Conservation (phyloP, 177 flowering plant species). For the Vitis hybrid region DNA sequence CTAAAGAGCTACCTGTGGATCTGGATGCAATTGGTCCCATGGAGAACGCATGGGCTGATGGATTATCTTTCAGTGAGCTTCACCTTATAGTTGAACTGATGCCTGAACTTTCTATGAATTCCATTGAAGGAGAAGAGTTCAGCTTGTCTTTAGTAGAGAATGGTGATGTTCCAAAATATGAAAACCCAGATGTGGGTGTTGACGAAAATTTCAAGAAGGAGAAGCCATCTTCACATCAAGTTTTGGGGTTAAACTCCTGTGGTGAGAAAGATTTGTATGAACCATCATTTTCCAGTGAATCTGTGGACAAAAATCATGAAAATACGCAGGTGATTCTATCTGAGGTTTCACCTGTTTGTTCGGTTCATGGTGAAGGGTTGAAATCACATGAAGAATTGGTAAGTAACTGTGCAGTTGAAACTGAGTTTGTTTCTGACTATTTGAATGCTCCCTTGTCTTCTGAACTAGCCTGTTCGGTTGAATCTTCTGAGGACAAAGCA, state of each 20-base stretch:
- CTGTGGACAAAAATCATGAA: neutral
- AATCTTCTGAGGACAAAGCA: no score
- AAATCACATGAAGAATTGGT: no score
- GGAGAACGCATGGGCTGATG: neutral
- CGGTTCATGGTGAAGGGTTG: slow-evolving; percentile 8
- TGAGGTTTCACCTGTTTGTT: neutral
- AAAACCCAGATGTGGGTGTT: neutral
- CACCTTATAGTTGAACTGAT: slow-evolving; percentile 1
- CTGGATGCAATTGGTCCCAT: slow-evolving; percentile 2
- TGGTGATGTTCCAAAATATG: slow-evolving; percentile 3
- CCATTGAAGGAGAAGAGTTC: slow-evolving; percentile 2
- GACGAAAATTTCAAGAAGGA: neutral
- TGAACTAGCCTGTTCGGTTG: no score
- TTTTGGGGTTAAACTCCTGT: neutral
- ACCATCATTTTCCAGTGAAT: neutral
- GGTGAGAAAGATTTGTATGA: neutral
- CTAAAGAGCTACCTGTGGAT: slow-evolving; percentile 6
- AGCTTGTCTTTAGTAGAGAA: neutral
- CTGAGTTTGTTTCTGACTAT: no score
- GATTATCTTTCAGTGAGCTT: neutral
- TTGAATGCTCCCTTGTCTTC: no score
- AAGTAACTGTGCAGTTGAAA: no score
- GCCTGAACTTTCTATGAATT: slow-evolving; percentile 1
- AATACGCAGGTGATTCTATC: neutral
- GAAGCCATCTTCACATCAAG: neutral